Evolutionary conservation across 2,329 filamentous ascomycete genomes (phyloP), one percentile per base, ranked within the genome.

Genomic region (Magnaporthiopsis incrustans): DNA sequence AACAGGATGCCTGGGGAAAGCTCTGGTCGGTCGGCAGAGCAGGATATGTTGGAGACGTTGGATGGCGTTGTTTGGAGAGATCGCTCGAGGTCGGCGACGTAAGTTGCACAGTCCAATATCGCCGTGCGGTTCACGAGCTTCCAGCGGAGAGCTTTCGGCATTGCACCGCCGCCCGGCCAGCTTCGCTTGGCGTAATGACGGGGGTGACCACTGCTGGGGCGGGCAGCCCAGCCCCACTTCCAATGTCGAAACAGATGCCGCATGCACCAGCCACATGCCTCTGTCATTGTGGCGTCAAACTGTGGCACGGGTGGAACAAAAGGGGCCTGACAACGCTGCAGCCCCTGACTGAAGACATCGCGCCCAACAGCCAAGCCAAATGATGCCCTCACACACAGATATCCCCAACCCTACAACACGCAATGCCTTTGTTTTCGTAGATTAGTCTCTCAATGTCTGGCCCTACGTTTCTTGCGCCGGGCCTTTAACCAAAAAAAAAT

Each of bases 401-500:
- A 12, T 35, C 33, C 12, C 33, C 10, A 12, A 35, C 11, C 11
- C 11, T 11, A 14, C 33, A 35, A 35, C 10, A 14, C 10, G 11
- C 11, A 14, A 35, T 35, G 33, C 10, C 11, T 35, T 35, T 35
- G 11, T 35, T 35, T 35, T 35, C 33, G 33, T 35, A 35, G 33
- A 35, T 35, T 12, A 35, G 4, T 30, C 30, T 4, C 30, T 30
- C 30, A 30, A 30, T n/a, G n/a, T 30, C 30, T 30, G 7, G 30
- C 30, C 30, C 32, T 33, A 12, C 11, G 11, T 33, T 33, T 12
- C 32, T 33, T 12, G 32, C 11, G 5, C 32, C 32, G 11, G 11
- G 32, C n/a, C 30, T 59, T 25, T 57, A 59, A 65, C n/a, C n/a
- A 63, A 44, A 56, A 63, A 60, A 30, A 18, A 22, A 26, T 22